Percentiles rank a stretch among this genome's conserved stretches.
phyloP scores from a whole-genome alignment of 768 basidiomycete species.

The Pleurotus giganteus region DNA sequence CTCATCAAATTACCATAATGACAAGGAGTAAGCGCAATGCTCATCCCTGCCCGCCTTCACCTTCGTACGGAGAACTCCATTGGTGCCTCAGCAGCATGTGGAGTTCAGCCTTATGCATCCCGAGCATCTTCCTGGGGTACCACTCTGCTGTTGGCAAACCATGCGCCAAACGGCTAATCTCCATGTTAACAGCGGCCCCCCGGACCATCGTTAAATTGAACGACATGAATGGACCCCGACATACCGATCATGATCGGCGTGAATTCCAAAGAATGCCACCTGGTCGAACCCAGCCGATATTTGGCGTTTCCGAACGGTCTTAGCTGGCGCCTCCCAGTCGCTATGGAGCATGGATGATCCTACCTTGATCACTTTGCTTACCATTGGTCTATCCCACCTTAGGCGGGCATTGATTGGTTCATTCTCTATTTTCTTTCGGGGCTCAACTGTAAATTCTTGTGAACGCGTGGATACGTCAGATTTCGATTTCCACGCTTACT shows the following conservation, averaged over 20 bases:
- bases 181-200: too few species aligned
- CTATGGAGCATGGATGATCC: too few species aligned
- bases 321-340: too few species aligned
- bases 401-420: too few species aligned
- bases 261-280: background rate
- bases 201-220: background rate
- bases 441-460: background rate
- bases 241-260: background rate
- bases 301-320: too few species aligned
- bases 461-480: background rate
- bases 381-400: too few species aligned
- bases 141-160: background rate
- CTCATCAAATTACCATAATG: too few species aligned
- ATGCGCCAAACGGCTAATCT: background rate
- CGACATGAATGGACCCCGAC: background rate
- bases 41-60: too few species aligned
- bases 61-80: background rate
- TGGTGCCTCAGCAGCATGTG: background rate
- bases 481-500: background rate
- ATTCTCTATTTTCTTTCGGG: background rate
- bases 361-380: too few species aligned
- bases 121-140: too few species aligned
- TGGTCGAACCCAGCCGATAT: too few species aligned
- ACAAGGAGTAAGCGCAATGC: too few species aligned
- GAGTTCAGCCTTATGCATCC: background rate